phyloP scores from a whole-genome alignment of 2,329 filamentous ascomycete genomes.

The Claviceps arundinis region DNA sequence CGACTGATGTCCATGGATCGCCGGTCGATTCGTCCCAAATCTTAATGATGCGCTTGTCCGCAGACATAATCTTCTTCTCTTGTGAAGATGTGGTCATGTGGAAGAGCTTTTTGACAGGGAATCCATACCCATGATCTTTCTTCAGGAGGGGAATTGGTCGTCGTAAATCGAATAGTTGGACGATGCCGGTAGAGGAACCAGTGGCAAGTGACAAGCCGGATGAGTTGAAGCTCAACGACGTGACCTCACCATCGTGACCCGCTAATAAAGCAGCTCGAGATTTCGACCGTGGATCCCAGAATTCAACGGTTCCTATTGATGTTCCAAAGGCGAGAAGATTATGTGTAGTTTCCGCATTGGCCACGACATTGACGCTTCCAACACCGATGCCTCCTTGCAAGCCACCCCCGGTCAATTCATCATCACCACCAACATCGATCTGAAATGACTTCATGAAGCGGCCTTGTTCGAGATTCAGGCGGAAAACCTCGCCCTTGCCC shows the following conservation, averaged over 20 bases:
- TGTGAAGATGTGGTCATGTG: slow-evolving; percentile 58
- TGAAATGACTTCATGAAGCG: slow-evolving; percentile 92
- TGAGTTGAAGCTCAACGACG: slow-evolving; percentile 72
- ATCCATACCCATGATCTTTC: slow-evolving; percentile 94
- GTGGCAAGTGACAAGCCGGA: slow-evolving; percentile 77
- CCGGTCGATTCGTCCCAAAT: slow-evolving; percentile 80
- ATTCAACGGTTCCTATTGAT: slow-evolving; percentile 86
- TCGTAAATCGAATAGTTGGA: slow-evolving; percentile 85
- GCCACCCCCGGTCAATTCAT: slow-evolving; percentile 54
- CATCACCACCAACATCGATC: slow-evolving; percentile 77
- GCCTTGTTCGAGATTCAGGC: slow-evolving; percentile 81
- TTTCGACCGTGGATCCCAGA: slow-evolving; percentile 84
- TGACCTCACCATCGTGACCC: slow-evolving; percentile 59
- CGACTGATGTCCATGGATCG: slow-evolving; percentile 86
- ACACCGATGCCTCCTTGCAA: slow-evolving; percentile 78
- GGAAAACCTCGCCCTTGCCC: slow-evolving; percentile 81
- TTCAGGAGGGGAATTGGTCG: slow-evolving; percentile 73
- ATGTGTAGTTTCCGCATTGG: slow-evolving; percentile 79
- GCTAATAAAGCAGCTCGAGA: slow-evolving; percentile 67
- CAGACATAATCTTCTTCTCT: slow-evolving; percentile 77
- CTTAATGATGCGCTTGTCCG: slow-evolving; percentile 94
- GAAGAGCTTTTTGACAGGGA: slow-evolving; percentile 74
- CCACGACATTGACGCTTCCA: slow-evolving; percentile 75
- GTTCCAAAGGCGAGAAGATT: slow-evolving; percentile 90
- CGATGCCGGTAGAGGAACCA: slow-evolving; percentile 75